phyloP scores from a whole-genome alignment of 2,329 filamentous ascomycete species.

The Aphanocladium album region DNA sequence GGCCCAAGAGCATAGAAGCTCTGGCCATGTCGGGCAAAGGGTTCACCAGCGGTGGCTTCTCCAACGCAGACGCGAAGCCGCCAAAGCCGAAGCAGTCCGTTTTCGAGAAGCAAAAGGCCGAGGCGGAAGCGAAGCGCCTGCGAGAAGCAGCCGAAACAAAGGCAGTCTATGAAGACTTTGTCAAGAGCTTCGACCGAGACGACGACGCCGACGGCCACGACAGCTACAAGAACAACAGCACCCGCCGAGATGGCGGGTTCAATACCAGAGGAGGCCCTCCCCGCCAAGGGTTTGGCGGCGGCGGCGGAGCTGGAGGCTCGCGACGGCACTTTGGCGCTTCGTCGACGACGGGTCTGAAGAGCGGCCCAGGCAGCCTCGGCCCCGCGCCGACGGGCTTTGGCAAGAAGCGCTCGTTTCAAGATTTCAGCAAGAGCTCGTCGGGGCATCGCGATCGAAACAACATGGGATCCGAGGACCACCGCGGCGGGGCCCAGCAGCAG shows the following conservation, averaged over 20 bases:
- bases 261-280: constrained; percentile 16
- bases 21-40: constrained; percentile 44
- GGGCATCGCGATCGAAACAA: constrained; percentile 26
- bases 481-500: constrained; percentile 23
- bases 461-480: constrained; percentile 34
- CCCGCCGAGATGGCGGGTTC: constrained; percentile 2
- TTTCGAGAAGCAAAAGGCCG: constrained; percentile 83
- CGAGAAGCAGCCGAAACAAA: constrained; percentile 83
- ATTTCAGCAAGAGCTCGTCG: constrained; percentile 27
- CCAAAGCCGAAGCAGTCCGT: constrained; percentile 79
- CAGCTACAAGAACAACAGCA: constrained; percentile 12
- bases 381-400: constrained; percentile 43
- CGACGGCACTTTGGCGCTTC: constrained; percentile 61
- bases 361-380: constrained; percentile 59
- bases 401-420: constrained; percentile 49
- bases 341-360: constrained; percentile 42
- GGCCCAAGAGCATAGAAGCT: not conserved
- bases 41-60: constrained; percentile 45
- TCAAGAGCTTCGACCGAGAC: constrained; percentile 69
- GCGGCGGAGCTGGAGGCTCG: constrained; percentile 25
- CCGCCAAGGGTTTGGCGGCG: constrained; percentile 25
- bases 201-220: constrained; percentile 40
- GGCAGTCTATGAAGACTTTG: constrained; percentile 80
- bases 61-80: constrained; percentile 71
- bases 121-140: constrained; percentile 80